Conservation (phyloP, 192 early-diverging fungal species). For the Umbelopsis isabellina region DNA sequence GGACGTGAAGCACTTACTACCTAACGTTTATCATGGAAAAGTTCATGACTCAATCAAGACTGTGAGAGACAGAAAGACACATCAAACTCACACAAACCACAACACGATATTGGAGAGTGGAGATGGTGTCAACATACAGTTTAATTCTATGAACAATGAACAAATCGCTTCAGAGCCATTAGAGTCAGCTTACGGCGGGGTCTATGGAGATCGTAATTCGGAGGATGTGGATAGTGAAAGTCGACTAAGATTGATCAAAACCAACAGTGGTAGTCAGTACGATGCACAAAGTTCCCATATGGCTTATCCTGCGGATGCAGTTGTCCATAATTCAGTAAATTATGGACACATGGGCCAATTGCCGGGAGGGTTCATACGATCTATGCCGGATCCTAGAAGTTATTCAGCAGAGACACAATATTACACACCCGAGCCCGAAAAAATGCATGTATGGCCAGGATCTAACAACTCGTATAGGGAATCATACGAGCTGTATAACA, state of each 20-base stretch:
- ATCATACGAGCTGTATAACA: not conserved
- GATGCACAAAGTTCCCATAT: not conserved
- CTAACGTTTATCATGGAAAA: constrained; percentile 61
- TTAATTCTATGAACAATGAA: constrained; percentile 18
- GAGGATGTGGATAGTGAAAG: constrained; percentile 2
- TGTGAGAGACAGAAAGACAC: not conserved
- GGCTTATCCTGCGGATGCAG: not conserved
- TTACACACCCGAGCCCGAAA: constrained; percentile 12
- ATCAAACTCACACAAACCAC: constrained; percentile 4
- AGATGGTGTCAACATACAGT: constrained; percentile 20
- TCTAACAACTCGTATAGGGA: not conserved
- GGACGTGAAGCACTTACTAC: constrained; percentile 66
- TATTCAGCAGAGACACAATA: constrained; percentile 5
- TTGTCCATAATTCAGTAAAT: not conserved
- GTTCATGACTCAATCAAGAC: constrained; percentile 15
- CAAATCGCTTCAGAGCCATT: constrained; percentile 8
- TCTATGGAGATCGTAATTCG: not conserved
- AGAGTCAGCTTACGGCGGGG: not conserved
- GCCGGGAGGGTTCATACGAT: not conserved
- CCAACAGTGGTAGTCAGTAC: constrained; percentile 3
- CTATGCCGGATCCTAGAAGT: not conserved
- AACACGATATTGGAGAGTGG: constrained; percentile 13
- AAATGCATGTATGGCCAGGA: not conserved
- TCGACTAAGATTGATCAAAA: constrained; percentile 1
- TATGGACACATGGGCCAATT: not conserved